Evolutionary conservation across 208 protist species (phyloP).

Genomic region (Trichomonas vaginalis): DNA sequence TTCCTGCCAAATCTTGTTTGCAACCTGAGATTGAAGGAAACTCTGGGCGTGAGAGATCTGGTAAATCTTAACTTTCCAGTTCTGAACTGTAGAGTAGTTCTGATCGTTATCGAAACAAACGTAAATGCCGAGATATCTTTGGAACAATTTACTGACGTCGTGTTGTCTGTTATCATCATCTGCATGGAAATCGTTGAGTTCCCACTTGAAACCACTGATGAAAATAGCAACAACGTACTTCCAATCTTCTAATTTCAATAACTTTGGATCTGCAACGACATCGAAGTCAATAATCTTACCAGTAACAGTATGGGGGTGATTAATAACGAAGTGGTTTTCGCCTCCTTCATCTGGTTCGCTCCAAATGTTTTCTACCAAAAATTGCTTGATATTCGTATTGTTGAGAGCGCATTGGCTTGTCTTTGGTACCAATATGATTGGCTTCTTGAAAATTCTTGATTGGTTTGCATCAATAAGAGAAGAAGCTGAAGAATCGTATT

Average conservation of each 20-base stretch:
- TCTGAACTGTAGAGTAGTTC: background rate
- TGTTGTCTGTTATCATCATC: background rate
- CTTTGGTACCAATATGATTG: background rate
- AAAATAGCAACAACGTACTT: background rate
- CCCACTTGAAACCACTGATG: background rate
- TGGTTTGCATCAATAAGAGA: background rate
- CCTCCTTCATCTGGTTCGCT: background rate
- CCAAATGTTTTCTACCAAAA: background rate
- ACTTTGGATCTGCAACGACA: background rate
- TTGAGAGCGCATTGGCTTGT: background rate
- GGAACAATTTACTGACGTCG: background rate
- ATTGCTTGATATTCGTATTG: background rate
- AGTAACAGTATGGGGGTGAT: background rate
- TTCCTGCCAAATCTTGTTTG: background rate
- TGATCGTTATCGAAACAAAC: background rate
- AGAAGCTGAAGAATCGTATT: background rate
- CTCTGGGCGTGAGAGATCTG: background rate
- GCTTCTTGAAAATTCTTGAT: background rate
- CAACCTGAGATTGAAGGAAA: background rate
- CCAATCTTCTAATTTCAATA: background rate
- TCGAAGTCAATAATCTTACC: background rate
- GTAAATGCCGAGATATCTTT: background rate
- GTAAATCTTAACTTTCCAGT: background rate
- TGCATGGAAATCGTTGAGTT: background rate
- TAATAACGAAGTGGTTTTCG: background rate